Evolutionary conservation across 2,329 filamentous ascomycete genomes (phyloP).

Genomic region (Calonectria henricotiae): DNA sequence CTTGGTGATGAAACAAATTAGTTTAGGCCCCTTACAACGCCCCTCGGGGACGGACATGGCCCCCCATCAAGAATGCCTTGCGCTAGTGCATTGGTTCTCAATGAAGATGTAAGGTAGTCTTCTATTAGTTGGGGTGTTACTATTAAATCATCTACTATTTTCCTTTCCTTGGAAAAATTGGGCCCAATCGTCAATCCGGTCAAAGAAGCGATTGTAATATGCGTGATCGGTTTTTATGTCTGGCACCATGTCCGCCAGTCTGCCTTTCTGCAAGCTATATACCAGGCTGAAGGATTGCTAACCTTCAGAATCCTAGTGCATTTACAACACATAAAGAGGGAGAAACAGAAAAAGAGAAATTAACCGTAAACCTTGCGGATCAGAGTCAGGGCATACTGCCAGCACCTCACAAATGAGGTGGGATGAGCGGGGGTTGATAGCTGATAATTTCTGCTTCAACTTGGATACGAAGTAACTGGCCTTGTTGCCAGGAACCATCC

Average conservation of each 20-base stretch:
- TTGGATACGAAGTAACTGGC: too few relatives aligned
- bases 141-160: neutral
- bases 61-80: conserved; percentile 5
- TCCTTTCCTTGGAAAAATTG: neutral
- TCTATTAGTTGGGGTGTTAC: neutral
- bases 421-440: too few relatives aligned
- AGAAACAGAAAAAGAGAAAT: too few relatives aligned
- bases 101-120: neutral
- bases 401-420: too few relatives aligned
- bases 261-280: neutral
- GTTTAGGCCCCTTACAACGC: neutral
- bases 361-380: too few relatives aligned
- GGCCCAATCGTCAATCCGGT: neutral
- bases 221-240: neutral
- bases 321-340: neutral
- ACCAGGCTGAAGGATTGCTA: neutral
- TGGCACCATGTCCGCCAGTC: neutral
- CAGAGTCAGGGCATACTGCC: too few relatives aligned
- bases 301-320: too few relatives aligned
- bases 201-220: neutral
- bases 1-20: neutral
- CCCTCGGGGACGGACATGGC: neutral
- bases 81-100: neutral
- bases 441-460: too few relatives aligned
- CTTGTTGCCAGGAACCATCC: too few relatives aligned